Evolutionary conservation across 768 basidiomycete genomes (phyloP).

Genomic region (Crepidotus variabilis): DNA sequence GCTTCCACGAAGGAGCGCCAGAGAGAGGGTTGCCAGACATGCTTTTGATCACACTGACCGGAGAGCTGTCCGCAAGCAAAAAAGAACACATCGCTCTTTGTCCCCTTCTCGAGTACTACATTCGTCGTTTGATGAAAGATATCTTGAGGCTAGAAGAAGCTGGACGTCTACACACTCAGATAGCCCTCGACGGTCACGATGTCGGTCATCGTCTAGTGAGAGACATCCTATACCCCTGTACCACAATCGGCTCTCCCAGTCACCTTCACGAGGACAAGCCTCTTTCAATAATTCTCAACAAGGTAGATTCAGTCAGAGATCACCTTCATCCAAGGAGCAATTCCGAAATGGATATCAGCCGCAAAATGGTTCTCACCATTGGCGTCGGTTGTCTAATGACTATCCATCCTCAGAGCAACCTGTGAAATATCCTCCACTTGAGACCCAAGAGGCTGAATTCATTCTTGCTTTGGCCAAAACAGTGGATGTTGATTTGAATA

Average conservation of each 20-base stretch:
- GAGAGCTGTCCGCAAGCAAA: too few species aligned
- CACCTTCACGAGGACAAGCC: not conserved
- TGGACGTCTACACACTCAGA: not conserved
- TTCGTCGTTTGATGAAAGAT: not conserved
- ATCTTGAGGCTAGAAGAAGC: not conserved
- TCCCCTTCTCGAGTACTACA: too few species aligned
- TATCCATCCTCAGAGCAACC: not conserved
- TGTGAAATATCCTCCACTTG: not conserved
- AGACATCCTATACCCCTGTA: not conserved
- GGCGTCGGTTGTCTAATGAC: too few species aligned
- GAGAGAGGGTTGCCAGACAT: too few species aligned
- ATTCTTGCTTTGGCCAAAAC: not conserved
- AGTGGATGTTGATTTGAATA: not conserved
- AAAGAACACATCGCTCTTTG: too few species aligned
- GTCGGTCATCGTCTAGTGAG: not conserved
- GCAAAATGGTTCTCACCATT: too few species aligned
- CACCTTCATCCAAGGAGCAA: not conserved
- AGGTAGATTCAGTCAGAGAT: not conserved
- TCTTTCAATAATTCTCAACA: not conserved
- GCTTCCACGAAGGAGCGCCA: too few species aligned
- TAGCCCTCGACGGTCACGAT: not conserved
- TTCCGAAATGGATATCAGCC: too few species aligned
- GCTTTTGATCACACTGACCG: too few species aligned
- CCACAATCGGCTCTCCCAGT: not conserved
- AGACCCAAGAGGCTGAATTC: not conserved